Percentiles rank a stretch among this genome's conserved stretches.
Evolutionary conservation across 1,139 yeast species (phyloP).

Genomic region (Debaryomycetaceae sp.): DNA sequence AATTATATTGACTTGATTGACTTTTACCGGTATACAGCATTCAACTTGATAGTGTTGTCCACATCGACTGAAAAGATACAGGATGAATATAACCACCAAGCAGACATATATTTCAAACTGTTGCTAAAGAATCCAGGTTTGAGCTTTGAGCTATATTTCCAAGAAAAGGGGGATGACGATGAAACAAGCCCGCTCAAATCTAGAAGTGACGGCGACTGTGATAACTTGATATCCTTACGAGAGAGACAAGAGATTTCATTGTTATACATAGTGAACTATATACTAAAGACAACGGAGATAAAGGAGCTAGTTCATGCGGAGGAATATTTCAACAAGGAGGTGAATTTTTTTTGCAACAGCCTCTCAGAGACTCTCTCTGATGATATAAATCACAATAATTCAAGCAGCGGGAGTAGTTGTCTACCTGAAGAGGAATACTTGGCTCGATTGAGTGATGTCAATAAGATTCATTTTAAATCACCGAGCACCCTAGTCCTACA

Average conservation of each 20-base stretch:
- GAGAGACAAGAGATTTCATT: slow-evolving; percentile 36
- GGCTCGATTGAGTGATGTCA: slow-evolving; percentile 11
- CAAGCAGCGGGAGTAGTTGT: not conserved
- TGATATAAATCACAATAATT: slow-evolving; percentile 13
- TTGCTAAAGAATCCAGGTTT: slow-evolving; percentile 26
- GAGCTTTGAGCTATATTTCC: slow-evolving; percentile 2
- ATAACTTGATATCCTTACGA: slow-evolving; percentile 4
- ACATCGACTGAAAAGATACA: slow-evolving; percentile 7
- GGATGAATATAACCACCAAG: slow-evolving; percentile 13
- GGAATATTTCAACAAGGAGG: slow-evolving; percentile 16
- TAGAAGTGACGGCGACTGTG: not conserved
- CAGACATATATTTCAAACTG: slow-evolving; percentile 25
- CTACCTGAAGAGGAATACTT: not conserved
- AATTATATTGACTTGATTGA: slow-evolving; percentile 20
- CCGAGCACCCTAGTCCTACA: slow-evolving; percentile 23
- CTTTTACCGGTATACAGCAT: slow-evolving; percentile 31
- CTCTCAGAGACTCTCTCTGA: slow-evolving; percentile 20
- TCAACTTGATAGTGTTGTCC: slow-evolving; percentile 23
- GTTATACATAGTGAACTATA: slow-evolving; percentile 25
- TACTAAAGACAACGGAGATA: slow-evolving; percentile 19
- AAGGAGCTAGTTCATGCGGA: slow-evolving; percentile 19
- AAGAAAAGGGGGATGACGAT: not conserved
- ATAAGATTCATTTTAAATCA: slow-evolving; percentile 15
- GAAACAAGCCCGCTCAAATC: not conserved
- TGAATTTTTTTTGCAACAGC: slow-evolving; percentile 18